phyloP scores from a whole-genome alignment of 352 stramenopile genomes.

The Paralagenidium karlingii region DNA sequence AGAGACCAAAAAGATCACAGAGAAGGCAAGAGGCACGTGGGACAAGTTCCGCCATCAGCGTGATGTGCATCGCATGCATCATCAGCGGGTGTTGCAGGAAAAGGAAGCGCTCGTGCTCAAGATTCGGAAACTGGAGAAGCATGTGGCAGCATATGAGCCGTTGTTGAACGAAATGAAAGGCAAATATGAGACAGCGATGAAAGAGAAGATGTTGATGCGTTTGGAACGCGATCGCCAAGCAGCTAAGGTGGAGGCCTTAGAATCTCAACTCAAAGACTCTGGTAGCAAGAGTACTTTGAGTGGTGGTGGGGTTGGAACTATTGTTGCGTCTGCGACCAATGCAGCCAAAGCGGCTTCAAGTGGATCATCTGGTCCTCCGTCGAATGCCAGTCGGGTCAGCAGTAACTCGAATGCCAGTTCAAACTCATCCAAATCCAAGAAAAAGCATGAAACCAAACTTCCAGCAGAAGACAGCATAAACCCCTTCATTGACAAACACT shows the following conservation, averaged over 20 bases:
- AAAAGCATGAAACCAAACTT: conserved; percentile 55
- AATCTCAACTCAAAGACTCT: conserved; percentile 57
- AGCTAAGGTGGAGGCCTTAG: conserved; percentile 80
- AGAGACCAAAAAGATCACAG: conserved; percentile 81
- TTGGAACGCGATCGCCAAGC: conserved; percentile 88
- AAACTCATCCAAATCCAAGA: conserved; percentile 13
- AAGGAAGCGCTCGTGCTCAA: conserved; percentile 88
- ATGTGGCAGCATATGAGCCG: conserved; percentile 87
- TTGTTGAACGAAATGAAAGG: conserved; percentile 86
- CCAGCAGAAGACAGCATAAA: conserved; percentile 48
- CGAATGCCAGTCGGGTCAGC: conserved; percentile 6
- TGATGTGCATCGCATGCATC: conserved; percentile 93
- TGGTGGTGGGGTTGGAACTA: not conserved
- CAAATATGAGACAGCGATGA: conserved; percentile 93
- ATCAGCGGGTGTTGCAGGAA: conserved; percentile 91
- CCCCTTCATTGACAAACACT: conserved; percentile 57
- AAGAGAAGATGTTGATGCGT: conserved; percentile 95
- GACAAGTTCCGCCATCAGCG: conserved; percentile 93
- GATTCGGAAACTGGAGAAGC: conserved; percentile 86
- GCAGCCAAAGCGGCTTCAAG: not conserved
- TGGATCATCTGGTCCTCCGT: not conserved
- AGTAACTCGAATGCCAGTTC: conserved; percentile 6
- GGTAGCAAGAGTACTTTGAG: not conserved
- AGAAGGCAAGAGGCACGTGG: conserved; percentile 87
- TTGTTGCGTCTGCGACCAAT: conserved; percentile 6